phyloP scores from a whole-genome alignment of 2,329 filamentous ascomycete genomes.

The Hysterium pulicare region DNA sequence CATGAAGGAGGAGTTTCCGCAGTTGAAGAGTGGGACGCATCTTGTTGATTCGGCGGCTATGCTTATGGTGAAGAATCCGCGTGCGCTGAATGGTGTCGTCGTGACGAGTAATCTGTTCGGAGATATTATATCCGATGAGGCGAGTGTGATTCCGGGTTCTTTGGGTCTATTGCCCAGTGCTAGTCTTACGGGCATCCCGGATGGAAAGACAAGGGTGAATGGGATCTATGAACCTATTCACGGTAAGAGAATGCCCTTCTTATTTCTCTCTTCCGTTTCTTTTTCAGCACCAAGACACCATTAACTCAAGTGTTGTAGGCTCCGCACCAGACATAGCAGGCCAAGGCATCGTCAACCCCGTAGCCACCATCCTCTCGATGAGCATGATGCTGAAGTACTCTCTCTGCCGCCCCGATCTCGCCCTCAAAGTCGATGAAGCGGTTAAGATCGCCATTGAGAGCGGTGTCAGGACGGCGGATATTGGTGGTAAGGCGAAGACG shows the following conservation, averaged over 20 bases:
- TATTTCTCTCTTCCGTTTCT: background rate
- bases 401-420: conserved; percentile 72
- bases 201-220: conserved; percentile 79
- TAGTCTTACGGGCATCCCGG: conserved; percentile 79
- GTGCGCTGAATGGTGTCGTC: conserved; percentile 81
- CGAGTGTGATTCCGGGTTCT: conserved; percentile 87
- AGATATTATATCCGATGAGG: conserved; percentile 94
- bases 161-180: conserved; percentile 86
- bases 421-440: conserved; percentile 74
- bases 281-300: background rate
- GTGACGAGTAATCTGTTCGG: conserved; percentile 94
- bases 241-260: conserved; percentile 52
- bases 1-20: conserved; percentile 84
- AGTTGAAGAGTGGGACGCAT: conserved; percentile 80
- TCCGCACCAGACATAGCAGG: conserved; percentile 93
- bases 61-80: conserved; percentile 94
- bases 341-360: conserved; percentile 85
- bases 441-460: conserved; percentile 76
- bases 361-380: conserved; percentile 86
- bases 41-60: conserved; percentile 96
- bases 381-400: conserved; percentile 98
- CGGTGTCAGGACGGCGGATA: conserved; percentile 76
- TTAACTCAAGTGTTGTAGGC: too few species aligned
- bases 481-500: conserved; percentile 74
- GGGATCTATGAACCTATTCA: conserved; percentile 98